Evolutionary conservation across 495 filamentous ascomycete genomes (phyloP), one percentile per base, ranked within the genome.

Genomic region (Pseudotulostoma volvatum): DNA sequence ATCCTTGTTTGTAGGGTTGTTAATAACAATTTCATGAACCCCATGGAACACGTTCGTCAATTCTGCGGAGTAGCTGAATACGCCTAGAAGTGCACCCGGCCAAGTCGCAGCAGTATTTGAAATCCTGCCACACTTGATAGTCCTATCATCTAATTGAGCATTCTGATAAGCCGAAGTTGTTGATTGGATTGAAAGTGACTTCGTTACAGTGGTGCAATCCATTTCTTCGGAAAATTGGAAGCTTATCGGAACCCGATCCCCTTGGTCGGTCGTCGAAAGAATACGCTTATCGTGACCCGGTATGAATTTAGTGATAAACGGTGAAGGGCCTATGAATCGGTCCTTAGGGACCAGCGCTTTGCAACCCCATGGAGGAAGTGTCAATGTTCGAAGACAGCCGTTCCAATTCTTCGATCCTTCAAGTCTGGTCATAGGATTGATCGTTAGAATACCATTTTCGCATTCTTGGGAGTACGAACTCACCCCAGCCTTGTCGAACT

Each of bases 211-310:
- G 1, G 64, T 44, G 51, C 75, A 79, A 46, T 71, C 55, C 74
- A 78, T 78, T 25, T 61, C 50, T 17, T 55, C 49, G 9, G 70
- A 74, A 49, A 71, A 79, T 28, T 67, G 56, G 28, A 79, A 38
- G 38, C 61, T 51, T 33, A 74, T 49, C 1, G 53, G 37, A 3
- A 73, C 38, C 0, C 49, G 57, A 34, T 73, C 30, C 5, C 38
- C 43, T 25, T 23, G 39, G 20, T 16, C 44, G 9, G 49, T 50
- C 3, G 55, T 57, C 1, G 71, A 67, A 5, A 61, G 43, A 5
- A 75, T 37, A 14, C 71, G 64, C 0, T 36, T 25, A 38, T 78
- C 74, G 45, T 78, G 74, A 7, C 72, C 68, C 1, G 74, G 74
- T 2, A 47, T 19, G 45, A 77, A 71, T 33, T 56, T 56, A n/a